These are phyloP conservation scores for Polyporus arcularius DNA, from an alignment of 768 basidiomycete species.

Conservation along the genomic window DNA sequence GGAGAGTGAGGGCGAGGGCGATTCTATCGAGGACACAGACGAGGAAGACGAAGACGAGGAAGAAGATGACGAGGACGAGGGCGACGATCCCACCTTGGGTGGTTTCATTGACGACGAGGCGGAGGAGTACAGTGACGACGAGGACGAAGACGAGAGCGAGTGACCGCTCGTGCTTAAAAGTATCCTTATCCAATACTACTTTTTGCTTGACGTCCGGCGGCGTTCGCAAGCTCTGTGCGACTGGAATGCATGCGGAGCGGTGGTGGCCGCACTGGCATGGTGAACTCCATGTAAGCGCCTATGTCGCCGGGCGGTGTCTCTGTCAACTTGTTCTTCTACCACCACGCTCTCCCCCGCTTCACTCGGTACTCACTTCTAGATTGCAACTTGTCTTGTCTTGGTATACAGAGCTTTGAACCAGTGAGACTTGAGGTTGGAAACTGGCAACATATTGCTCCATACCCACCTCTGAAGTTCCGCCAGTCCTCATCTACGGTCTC, in stretches of 20 bases:
- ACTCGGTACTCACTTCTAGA: not conserved
- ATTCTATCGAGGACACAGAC: conserved; percentile 43
- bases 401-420: too few relatives aligned
- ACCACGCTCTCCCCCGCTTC: not conserved
- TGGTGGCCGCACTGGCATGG: too few relatives aligned
- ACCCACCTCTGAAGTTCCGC: too few relatives aligned
- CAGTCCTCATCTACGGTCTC: too few relatives aligned
- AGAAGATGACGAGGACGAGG: conserved; percentile 45
- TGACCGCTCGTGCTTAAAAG: conserved; percentile 9
- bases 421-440: too few relatives aligned
- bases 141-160: conserved; percentile 45
- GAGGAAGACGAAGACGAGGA: conserved; percentile 60
- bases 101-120: conserved; percentile 63
- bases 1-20: conserved; percentile 49
- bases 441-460: too few relatives aligned
- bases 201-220: not conserved
- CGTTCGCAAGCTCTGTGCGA: not conserved
- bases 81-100: conserved; percentile 50
- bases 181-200: conserved; percentile 4
- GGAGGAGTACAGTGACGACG: conserved; percentile 49
- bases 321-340: not conserved
- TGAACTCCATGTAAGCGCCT: too few relatives aligned
- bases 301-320: too few relatives aligned
- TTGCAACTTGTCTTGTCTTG: too few relatives aligned
- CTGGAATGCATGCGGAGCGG: not conserved